Evolutionary conservation across 108 stramenopile species (phyloP), one percentile per base, ranked within the genome.

Genomic region (Mediolabrus comicus): DNA sequence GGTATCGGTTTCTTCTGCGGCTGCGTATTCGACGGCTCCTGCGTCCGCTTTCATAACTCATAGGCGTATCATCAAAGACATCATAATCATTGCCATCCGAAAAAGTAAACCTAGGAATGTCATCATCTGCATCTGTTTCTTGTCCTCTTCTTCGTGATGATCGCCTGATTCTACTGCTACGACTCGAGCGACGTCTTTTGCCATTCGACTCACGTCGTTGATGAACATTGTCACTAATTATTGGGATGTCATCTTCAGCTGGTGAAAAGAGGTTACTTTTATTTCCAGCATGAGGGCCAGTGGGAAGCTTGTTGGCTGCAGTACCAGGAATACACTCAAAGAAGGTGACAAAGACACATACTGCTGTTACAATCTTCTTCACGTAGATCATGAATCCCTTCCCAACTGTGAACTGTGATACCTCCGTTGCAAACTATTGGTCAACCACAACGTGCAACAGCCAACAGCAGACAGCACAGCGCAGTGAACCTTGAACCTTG

Each of bases 171-270:
- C 38, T 25, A 14, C 2, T 27, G 30, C 10, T 53, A 17, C 30
- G 33, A n/a, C 33, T 9, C 9, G 22, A 24, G 4, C 46, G 19
- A 49, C 46, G 41, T 43, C 17, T 36, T 51, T 61, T 53, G 31
- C 34, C 33, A 32, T 14, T 24, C 13, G 26, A 7, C 22, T 39
- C 36, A 53, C 22, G 17, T 34, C 19, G 49, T 0, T 13, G 34
- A 2, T 13, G 35, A 26, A 38, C 30, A 17, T 49, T 38, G 25
- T 68, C 74, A 29, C 52, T 43, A 24, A 75, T 60, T 34, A 75
- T 75, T 14, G 76, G 76, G 12, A 77, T 55, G 51, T 77, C 76
- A 34, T 43, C 67, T 34, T 58, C 56, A 61, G 16, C 35, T 43
- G 16, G n/a, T 43, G 41, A 43, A 43, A 17, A 43, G 0, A 16